These are phyloP conservation scores for Pichia californica DNA, from an alignment of 805 yeast species.

Conservation along the genomic window DNA sequence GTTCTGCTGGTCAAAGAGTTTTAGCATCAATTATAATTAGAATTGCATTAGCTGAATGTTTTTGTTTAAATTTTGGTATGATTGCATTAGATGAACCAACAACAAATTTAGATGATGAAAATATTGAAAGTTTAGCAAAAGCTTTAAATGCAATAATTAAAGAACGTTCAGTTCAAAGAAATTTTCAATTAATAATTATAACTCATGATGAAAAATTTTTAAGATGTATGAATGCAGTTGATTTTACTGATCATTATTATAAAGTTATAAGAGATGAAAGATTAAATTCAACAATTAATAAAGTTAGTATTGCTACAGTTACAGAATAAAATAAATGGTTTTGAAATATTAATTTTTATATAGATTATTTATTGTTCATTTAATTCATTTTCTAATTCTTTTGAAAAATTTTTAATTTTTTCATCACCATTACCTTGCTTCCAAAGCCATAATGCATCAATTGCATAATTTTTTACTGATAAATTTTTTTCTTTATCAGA, in stretches of 20 bases:
- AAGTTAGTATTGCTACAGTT: slow-evolving; percentile 24
- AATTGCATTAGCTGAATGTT: slow-evolving; percentile 89
- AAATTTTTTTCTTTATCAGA: slow-evolving; percentile 57
- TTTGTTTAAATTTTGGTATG: slow-evolving; percentile 91
- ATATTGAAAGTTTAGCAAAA: slow-evolving; percentile 79
- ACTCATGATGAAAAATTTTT: slow-evolving; percentile 95
- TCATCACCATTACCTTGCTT: slow-evolving; percentile 44
- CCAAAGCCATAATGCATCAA: slow-evolving; percentile 92
- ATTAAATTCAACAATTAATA: slow-evolving; percentile 66
- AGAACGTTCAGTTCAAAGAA: slow-evolving; percentile 66
- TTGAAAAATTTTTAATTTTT: slow-evolving; percentile 15
- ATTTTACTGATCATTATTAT: slow-evolving; percentile 83
- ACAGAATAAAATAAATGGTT: slow-evolving; percentile 5
- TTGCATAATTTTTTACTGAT: slow-evolving; percentile 74
- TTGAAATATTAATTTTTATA: background rate
- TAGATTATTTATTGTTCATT: no score
- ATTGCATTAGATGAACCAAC: slow-evolving; percentile 98
- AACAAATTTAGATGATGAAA: slow-evolving; percentile 85
- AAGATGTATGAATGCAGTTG: slow-evolving; percentile 75
- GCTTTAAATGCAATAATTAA: slow-evolving; percentile 72
- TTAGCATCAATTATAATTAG: slow-evolving; percentile 87
- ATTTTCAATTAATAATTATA: slow-evolving; percentile 90
- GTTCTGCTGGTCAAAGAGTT: slow-evolving; percentile 97
- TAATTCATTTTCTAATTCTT: background rate
- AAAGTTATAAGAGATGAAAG: slow-evolving; percentile 73